Base-by-base conservation (phyloP, 345 rosid genomes). In the Xanthoceras sorbifolium region DNA sequence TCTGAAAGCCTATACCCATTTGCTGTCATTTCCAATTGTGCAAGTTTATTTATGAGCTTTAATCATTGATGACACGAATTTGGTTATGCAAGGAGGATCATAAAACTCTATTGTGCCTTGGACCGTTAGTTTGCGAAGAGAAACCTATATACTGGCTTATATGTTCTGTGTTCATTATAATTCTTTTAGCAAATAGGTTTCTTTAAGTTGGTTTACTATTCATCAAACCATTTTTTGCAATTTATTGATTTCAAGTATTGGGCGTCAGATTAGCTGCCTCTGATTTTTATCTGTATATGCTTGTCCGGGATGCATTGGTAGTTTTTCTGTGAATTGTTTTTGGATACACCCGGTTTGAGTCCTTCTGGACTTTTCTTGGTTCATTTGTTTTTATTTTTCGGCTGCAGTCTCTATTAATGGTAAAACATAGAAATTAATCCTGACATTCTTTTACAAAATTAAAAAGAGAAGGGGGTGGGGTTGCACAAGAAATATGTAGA, bases 1-100 rank as follows among this genome's bases (percentile, higher is more conserved):
- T 90, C 79, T 90, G 82, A 87, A 73, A 32, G 64, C 64, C 70
- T 57, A 4, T 22, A 44, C 14, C 52, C 20, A 48, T 26, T 26
- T 28, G 26, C 62, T 25, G 46, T 31, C 54, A 42, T 61, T 68
- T 31, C 23, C 22, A 73, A 3, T 31, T 69, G 57, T 61, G 20
- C 4, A 23, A 40, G 44, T 64, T 36, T 18, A 46, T 54, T 63
- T 22, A 18, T 63, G 73, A 68, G 63, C 29, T 78, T 64, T 69
- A 70, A 48, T 82, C 74, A 36, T 32, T 3, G 57, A 63, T 61
- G 40, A 60, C 69, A 22, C 9, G 34, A 28, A 69, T 46, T 29
- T 64, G 46, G 52, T 74, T 65, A 29, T 40, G 36, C 11, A 42
- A 29, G 77, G 60, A 22, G 26, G 29, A 32, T 52, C 63, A 15